Evolutionary conservation across 2,329 filamentous ascomycete species (phyloP).

Genomic region (Rasamsonia emersonii): DNA sequence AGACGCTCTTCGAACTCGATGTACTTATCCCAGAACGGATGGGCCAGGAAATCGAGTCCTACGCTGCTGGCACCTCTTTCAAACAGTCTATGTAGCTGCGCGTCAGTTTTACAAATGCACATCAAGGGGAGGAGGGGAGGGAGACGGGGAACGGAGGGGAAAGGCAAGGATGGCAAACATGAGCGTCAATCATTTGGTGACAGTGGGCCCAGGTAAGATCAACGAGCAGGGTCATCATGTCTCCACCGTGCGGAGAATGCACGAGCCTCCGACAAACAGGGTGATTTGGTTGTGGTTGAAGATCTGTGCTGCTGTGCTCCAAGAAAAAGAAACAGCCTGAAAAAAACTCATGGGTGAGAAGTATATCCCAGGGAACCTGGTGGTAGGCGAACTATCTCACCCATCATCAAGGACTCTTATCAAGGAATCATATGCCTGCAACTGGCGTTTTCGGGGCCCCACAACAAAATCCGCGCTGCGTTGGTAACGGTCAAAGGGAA

Average conservation of each 20-base stretch:
- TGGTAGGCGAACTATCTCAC: constrained; percentile 61
- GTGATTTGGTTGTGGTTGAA: constrained; percentile 17
- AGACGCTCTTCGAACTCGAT: constrained; percentile 92
- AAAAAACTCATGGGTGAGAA: constrained; percentile 44
- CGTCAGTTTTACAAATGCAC: constrained; percentile 31
- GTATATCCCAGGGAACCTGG: constrained; percentile 35
- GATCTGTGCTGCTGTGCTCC: constrained; percentile 25
- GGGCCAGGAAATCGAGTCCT: constrained; percentile 85
- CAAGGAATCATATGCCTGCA: constrained; percentile 20
- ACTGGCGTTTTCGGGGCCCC: constrained; percentile 27
- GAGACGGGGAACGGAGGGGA: constrained; percentile 24
- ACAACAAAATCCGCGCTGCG: constrained; percentile 29
- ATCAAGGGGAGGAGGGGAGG: constrained; percentile 8
- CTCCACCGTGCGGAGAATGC: constrained; percentile 27
- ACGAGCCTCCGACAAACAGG: constrained; percentile 23
- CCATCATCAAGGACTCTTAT: constrained; percentile 37
- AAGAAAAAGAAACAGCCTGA: constrained; percentile 42
- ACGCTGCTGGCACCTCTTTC: constrained; percentile 79
- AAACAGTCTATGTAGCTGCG: constrained; percentile 59
- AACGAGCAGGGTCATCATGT: constrained; percentile 28
- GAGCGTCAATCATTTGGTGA: constrained; percentile 30
- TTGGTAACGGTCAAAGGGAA: constrained; percentile 46
- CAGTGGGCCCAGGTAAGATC: constrained; percentile 28
- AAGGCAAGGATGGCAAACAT: constrained; percentile 41
- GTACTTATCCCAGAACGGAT: constrained; percentile 99